Percentiles rank a stretch among this genome's conserved stretches.
Evolutionary conservation across 2,329 filamentous ascomycete species (phyloP).

Genomic region (Aphanoascus verrucosus): DNA sequence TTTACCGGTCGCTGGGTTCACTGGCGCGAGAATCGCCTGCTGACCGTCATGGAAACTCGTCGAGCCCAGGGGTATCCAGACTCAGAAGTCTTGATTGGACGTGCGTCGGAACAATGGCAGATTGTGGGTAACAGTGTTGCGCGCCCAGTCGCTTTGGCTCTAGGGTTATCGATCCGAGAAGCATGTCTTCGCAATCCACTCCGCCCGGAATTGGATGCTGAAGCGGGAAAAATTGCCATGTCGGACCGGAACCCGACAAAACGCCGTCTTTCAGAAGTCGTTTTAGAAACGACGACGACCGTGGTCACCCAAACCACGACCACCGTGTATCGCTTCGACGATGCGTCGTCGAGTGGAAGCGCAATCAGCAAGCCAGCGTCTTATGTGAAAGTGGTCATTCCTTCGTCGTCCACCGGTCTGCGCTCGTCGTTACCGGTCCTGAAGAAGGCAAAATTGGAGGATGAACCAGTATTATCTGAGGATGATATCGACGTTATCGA

Average conservation of each 20-base stretch:
- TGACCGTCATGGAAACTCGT: constrained; percentile 57
- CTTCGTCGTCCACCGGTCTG: background rate
- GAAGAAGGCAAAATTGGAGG: background rate
- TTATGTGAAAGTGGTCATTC: background rate
- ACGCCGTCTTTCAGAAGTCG: constrained; percentile 2
- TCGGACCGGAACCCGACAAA: background rate
- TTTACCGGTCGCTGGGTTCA: constrained; percentile 50
- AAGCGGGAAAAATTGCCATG: background rate
- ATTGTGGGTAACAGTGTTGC: constrained; percentile 71
- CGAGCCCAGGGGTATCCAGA: constrained; percentile 62
- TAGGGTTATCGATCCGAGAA: constrained; percentile 54
- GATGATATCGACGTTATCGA: background rate
- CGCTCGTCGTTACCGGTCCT: background rate
- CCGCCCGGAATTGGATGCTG: background rate
- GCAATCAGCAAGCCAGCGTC: background rate
- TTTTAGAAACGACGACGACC: constrained; percentile 5
- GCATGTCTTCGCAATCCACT: constrained; percentile 36
- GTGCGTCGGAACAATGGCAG: constrained; percentile 45
- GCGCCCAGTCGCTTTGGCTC: constrained; percentile 52
- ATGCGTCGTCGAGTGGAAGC: background rate
- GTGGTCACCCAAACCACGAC: constrained; percentile 6
- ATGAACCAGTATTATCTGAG: background rate
- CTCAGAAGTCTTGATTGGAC: constrained; percentile 57
- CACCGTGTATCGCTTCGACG: constrained; percentile 2
- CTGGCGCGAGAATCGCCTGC: constrained; percentile 51